phyloP scores from a whole-genome alignment of 129 eudicot species.

The Arctium minus region DNA sequence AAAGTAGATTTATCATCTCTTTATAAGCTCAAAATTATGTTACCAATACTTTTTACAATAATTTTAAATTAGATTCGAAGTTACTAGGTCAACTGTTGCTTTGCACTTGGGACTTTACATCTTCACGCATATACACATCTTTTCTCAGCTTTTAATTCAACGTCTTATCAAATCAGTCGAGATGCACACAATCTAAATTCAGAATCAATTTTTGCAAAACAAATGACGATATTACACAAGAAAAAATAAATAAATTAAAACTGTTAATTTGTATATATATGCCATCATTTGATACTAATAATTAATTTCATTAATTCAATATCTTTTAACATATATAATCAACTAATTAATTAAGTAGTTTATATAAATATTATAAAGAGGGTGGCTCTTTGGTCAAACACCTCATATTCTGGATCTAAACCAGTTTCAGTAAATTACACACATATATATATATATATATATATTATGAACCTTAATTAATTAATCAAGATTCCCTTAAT shows the following conservation, averaged over 20 bases:
- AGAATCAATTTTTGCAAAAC: neutral
- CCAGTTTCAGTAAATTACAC: neutral
- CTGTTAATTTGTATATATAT: neutral
- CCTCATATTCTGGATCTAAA: conserved; percentile 29
- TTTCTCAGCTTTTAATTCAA: too few species aligned
- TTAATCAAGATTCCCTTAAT: conserved; percentile 12
- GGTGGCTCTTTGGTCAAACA: conserved; percentile 36
- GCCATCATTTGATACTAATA: neutral
- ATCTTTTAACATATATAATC: neutral
- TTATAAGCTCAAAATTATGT: too few species aligned
- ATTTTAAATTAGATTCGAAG: too few species aligned
- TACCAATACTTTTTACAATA: too few species aligned
- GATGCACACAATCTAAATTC: too few species aligned
- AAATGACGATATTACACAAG: neutral
- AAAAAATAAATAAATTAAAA: neutral
- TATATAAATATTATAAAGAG: neutral
- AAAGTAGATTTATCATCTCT: too few species aligned
- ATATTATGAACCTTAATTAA: neutral
- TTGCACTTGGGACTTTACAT: too few species aligned
- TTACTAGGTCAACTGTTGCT: too few species aligned
- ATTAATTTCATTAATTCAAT: neutral
- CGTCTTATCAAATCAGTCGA: too few species aligned
- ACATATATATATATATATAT: neutral
- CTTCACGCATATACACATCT: too few species aligned
- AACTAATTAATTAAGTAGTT: neutral